A percentile compares a stretch with the other conserved stretches of the same genome.
Evolutionary conservation across 176 grass and related monocot genomes (phyloP).

Genomic region (Phragmites australis): DNA sequence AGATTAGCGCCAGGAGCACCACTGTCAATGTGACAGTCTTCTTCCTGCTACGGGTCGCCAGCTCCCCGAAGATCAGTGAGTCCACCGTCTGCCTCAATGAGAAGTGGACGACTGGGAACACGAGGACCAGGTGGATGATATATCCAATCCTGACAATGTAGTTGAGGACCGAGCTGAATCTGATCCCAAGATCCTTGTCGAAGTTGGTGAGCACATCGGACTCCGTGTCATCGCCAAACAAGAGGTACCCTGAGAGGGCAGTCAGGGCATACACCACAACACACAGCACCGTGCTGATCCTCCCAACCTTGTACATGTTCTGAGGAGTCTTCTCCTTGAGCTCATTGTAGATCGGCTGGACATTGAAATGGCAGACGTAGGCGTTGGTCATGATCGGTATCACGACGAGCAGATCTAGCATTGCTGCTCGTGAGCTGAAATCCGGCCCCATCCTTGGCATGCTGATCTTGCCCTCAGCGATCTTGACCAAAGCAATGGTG

Average conservation of each 20-base stretch:
- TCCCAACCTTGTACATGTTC: slow-evolving; percentile 82
- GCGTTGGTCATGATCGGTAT: slow-evolving; percentile 99
- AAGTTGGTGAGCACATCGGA: slow-evolving; percentile 96
- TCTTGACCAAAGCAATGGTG: slow-evolving; percentile 71
- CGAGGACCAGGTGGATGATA: slow-evolving; percentile 83
- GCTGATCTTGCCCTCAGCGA: slow-evolving; percentile 55
- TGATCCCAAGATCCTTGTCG: slow-evolving; percentile 90
- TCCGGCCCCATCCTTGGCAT: slow-evolving; percentile 81
- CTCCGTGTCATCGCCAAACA: slow-evolving; percentile 83
- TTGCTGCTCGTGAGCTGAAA: slow-evolving; percentile 62
- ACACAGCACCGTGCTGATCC: slow-evolving; percentile 72
- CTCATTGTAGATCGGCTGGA: slow-evolving; percentile 97
- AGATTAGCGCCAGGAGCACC: slow-evolving; percentile 70
- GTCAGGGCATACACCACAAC: slow-evolving; percentile 75
- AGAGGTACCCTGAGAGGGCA: slow-evolving; percentile 79
- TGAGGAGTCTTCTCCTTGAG: slow-evolving; percentile 78
- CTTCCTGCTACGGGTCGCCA: slow-evolving; percentile 56
- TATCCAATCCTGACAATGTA: slow-evolving; percentile 95
- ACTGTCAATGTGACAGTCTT: slow-evolving; percentile 67
- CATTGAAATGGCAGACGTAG: slow-evolving; percentile 89
- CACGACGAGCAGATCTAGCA: slow-evolving; percentile 85
- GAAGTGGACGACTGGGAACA: slow-evolving; percentile 96
- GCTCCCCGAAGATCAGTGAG: slow-evolving; percentile 60
- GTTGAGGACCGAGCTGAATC: slow-evolving; percentile 82
- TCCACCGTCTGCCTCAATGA: slow-evolving; percentile 93